Percentiles rank a stretch among this genome's conserved stretches.
Conservation (phyloP, 768 basidiomycete genomes). For the Peribolospora baueri region DNA sequence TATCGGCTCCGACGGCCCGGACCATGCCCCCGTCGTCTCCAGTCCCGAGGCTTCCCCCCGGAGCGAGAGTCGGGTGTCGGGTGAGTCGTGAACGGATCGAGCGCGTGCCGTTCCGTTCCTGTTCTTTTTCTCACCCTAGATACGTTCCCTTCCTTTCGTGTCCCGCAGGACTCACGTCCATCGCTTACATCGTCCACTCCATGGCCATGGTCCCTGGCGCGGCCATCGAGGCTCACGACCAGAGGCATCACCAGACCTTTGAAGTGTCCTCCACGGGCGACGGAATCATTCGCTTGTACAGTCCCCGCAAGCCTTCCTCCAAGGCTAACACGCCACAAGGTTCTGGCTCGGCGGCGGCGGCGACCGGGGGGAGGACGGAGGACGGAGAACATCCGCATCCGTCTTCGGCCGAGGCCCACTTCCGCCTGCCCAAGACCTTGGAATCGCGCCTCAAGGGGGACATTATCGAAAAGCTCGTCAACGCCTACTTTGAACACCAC, state of each 20-base stretch:
- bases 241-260: conserved; percentile 66
- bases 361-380: neutral
- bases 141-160: no score
- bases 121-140: no score
- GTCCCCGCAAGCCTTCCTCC: conserved; percentile 30
- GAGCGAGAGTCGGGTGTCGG: no score
- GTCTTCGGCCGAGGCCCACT: neutral
- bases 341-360: neutral
- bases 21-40: no score
- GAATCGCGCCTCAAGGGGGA: conserved; percentile 1
- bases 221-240: conserved; percentile 65
- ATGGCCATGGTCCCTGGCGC: conserved; percentile 62
- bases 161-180: conserved; percentile 46
- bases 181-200: conserved; percentile 70
- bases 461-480: conserved; percentile 15
- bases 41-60: no score
- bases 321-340: conserved; percentile 5
- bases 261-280: conserved; percentile 62
- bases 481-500: conserved; percentile 61
- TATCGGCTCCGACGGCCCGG: no score
- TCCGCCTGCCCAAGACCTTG: no score
- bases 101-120: no score
- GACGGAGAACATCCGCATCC: neutral
- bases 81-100: no score
- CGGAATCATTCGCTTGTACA: conserved; percentile 39